These are phyloP conservation scores for Gilbertella persicaria DNA, from an alignment of 371 early-diverging fungal species.

Conservation along the genomic window DNA sequence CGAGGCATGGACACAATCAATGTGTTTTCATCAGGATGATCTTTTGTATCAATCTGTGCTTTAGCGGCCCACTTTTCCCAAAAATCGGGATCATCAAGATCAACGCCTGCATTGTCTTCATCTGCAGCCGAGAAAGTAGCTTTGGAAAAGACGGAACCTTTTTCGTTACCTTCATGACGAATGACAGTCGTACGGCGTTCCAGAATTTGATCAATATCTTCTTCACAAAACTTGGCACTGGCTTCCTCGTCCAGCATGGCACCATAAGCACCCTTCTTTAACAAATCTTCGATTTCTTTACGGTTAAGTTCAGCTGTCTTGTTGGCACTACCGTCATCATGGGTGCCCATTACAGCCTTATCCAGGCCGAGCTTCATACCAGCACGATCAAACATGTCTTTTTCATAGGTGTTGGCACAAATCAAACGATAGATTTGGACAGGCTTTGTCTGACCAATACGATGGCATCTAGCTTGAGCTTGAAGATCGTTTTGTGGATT, in stretches of 20 bases:
- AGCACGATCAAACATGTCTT: slow-evolving; percentile 95
- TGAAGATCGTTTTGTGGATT: slow-evolving; percentile 97
- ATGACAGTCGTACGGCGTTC: slow-evolving; percentile 88
- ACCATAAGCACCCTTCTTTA: slow-evolving; percentile 90
- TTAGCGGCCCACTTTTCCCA: slow-evolving; percentile 96
- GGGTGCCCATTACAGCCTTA: slow-evolving; percentile 69
- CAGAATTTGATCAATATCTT: slow-evolving; percentile 95
- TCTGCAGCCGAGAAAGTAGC: slow-evolving; percentile 84
- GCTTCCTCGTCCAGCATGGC: slow-evolving; percentile 88
- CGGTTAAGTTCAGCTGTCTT: slow-evolving; percentile 52
- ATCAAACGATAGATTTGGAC: slow-evolving; percentile 87
- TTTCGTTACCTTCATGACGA: slow-evolving; percentile 70
- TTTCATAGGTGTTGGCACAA: slow-evolving; percentile 91
- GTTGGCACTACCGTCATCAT: slow-evolving; percentile 17
- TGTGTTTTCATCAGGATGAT: slow-evolving; percentile 51
- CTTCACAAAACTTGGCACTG: slow-evolving; percentile 84
- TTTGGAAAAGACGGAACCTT: slow-evolving; percentile 92
- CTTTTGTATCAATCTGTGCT: slow-evolving; percentile 69
- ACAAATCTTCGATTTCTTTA: slow-evolving; percentile 82
- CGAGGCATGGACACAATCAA: slow-evolving; percentile 74
- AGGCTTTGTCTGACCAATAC: slow-evolving; percentile 93
- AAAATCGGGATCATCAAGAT: slow-evolving; percentile 95
- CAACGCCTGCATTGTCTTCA: slow-evolving; percentile 59
- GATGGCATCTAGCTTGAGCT: slow-evolving; percentile 90
- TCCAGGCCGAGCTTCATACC: slow-evolving; percentile 92